Evolutionary conservation across 2,329 filamentous ascomycete genomes (phyloP), one percentile per base, ranked within the genome.

Genomic region (Scedosporium boydii): DNA sequence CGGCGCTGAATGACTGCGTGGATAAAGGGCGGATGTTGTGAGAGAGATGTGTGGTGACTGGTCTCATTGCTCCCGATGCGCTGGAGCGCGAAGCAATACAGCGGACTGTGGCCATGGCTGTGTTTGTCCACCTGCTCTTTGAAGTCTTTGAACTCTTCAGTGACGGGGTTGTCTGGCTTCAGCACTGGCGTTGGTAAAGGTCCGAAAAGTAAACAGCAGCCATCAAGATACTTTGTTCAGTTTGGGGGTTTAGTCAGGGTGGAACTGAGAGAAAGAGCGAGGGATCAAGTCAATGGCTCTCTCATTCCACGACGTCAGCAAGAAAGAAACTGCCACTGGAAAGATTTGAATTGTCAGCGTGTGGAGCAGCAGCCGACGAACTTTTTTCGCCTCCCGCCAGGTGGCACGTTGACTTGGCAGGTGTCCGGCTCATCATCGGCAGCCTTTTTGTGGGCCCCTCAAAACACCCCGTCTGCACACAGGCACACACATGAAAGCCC

Each of bases 311-410:
- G 59, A 60, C 59, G 59, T 60, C 59, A 60, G 59, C 29, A 56
- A 61, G 27, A 56, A 56, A 61, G 27, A 56, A 61, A 61, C 51
- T 61, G 23, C 59, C 18, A 29, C 34, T 55, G 59, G 48, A 26
- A n/a, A 7, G 21, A n/a, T 42, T 44, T 51, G 42, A 59, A 60
- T 60, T 61, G 59, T 61, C 59, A 61, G 59, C 59, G 42, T 46
- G 58, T 48, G 58, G 58, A 59, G 38, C 21, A 58, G 34, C 6
- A 16, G n/a, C 12, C 12, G 27, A 18, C 44, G 44, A 51, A 60
- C n/a, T n/a, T n/a, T 16, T 23, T 18, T 21, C 44, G 41, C 26
- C 34, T 51, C n/a, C 4, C n/a, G 2, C 21, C 58, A 59, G 41
- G 1, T 60, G 59, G 16, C 42, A 26, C 6, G 1, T 27, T 3